phyloP scores from a whole-genome alignment of 306 rosid genomes.

The Coriaria nepalensis region DNA sequence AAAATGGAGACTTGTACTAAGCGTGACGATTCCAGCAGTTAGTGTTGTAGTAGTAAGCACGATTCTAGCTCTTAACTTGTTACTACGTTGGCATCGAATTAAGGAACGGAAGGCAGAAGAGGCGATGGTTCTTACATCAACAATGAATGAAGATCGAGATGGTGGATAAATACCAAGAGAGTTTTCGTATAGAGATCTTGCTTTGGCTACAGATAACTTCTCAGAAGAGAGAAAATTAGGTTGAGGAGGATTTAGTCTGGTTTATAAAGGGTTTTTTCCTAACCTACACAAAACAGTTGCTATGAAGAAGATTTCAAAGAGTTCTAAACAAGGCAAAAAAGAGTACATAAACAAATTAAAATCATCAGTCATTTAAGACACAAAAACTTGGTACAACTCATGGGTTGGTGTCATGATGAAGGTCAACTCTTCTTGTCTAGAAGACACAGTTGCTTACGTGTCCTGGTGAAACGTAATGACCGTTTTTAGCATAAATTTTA shows the following conservation, averaged over 20 bases:
- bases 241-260: slow-evolving; percentile 43
- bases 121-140: slow-evolving; percentile 11
- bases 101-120: no score
- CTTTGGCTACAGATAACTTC: slow-evolving; percentile 27
- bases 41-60: slow-evolving; percentile 39
- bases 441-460: no score
- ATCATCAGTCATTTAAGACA: slow-evolving; percentile 11
- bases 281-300: slow-evolving; percentile 19
- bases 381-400: slow-evolving; percentile 11
- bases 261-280: slow-evolving; percentile 26
- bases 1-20: slow-evolving; percentile 5
- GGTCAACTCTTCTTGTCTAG: slow-evolving; percentile 14
- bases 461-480: no score
- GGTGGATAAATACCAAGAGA: slow-evolving; percentile 35
- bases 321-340: slow-evolving; percentile 25
- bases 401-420: slow-evolving; percentile 16
- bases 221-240: slow-evolving; percentile 27
- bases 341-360: slow-evolving; percentile 22
- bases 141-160: slow-evolving; percentile 6
- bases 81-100: no score
- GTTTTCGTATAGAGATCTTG: slow-evolving; percentile 23
- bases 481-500: no score
- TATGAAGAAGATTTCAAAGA: slow-evolving; percentile 25
- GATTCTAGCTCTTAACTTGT: slow-evolving; percentile 47
- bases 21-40: slow-evolving; percentile 11